Evolutionary conservation across 2,329 filamentous ascomycete genomes (phyloP), one percentile per base, ranked within the genome.

Genomic region (Domatiomyces catenatus): DNA sequence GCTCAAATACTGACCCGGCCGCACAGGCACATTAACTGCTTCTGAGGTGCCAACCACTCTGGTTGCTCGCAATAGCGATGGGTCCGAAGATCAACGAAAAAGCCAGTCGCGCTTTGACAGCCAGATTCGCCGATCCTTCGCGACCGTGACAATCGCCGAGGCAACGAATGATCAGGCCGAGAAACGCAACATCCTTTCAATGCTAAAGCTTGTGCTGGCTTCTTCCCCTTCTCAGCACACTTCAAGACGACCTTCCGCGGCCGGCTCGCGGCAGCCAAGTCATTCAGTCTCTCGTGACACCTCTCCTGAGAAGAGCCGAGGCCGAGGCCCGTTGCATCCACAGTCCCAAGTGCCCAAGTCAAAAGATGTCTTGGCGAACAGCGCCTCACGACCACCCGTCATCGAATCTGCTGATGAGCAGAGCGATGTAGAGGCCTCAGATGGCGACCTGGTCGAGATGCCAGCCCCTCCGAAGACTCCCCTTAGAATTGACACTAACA

Each of bases 41-140:
- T 55, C 52, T n/a, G 56, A 54, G 10, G 28, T 55, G 12, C 87
- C 89, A 7, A 84, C 83, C 49, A 75, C 90, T 55, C 76, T 95
- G 43, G 85, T 93, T 48, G 86, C 87, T 50, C 90, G 83, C 66
- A 95, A 95, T 73, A 94, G 86, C 71, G 90, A 95, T 65, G 77
- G 80, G 48, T 80, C 83, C 46, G 77, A 82, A 55, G 75, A 77
- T 52, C 71, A 79, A 52, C 81, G 84, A 61, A 77, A 86, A 62
- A 74, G 93, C 50, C 80, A 90, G 61, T 77, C 83, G 12, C 73
- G 79, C 24, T 75, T 71, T 50, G 75, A 92, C 51, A 81, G 85
- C 61, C 68, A 76, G 47, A 72, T 77, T 56, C 85, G 84, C 42
- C 72, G 68, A 56, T 63, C 66, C 58, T 76, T 83, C 53, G 75